These are phyloP conservation scores for Psilocybe cubensis DNA, from an alignment of 768 basidiomycete species.

Conservation along the genomic window DNA sequence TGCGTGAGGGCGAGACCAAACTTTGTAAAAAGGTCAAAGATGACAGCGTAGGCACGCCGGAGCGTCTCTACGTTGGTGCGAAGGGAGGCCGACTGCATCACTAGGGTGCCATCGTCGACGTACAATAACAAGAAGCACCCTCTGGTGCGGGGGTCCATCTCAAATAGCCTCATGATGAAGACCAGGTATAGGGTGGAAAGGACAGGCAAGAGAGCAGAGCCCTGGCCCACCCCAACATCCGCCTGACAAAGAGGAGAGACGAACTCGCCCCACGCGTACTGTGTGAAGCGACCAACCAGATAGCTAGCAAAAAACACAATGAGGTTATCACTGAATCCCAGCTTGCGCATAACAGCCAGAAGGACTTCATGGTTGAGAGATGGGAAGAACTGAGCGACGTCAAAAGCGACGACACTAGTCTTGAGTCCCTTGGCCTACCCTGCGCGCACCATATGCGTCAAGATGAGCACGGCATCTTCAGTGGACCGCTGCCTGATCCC, in stretches of 20 bases:
- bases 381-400: conserved; percentile 12
- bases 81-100: background rate
- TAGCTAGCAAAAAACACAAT: conserved; percentile 5
- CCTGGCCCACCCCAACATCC: conserved; percentile 8
- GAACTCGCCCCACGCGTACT: conserved; percentile 8
- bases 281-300: conserved; percentile 3
- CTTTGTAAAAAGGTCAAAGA: background rate
- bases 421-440: conserved; percentile 22
- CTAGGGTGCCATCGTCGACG: background rate
- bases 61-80: no score
- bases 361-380: conserved; percentile 12
- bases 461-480: conserved; percentile 19
- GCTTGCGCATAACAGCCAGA: background rate
- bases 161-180: background rate
- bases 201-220: conserved; percentile 10
- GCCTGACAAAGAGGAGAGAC: background rate
- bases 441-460: conserved; percentile 19
- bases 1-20: background rate
- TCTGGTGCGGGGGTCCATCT: background rate
- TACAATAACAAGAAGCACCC: background rate
- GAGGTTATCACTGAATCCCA: background rate
- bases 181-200: background rate
- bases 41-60: background rate
- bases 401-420: conserved; percentile 6
- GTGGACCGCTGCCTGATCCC: conserved; percentile 19